phyloP scores from a whole-genome alignment of 371 early-diverging fungal species.

The Rhizopus sp. region DNA sequence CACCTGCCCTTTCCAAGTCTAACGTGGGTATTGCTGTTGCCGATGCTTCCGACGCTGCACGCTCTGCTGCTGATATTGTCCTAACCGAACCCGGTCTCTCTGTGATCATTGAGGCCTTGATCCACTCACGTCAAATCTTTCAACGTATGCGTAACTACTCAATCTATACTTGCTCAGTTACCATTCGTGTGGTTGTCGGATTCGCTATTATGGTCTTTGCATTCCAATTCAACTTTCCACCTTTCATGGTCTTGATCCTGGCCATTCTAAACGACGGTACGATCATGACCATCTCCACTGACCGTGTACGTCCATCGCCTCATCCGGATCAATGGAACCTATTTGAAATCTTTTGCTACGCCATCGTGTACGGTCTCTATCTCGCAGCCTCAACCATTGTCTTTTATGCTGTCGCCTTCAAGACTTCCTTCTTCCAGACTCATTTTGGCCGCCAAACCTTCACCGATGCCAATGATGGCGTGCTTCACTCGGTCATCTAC shows the following conservation, averaged over 20 bases:
- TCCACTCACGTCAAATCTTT: constrained; percentile 60
- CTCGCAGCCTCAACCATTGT: constrained; percentile 44
- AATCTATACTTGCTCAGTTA: constrained; percentile 52
- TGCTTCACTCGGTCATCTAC: constrained; percentile 54
- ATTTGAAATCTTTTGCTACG: constrained; percentile 47
- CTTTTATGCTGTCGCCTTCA: constrained; percentile 38
- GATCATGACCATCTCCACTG: constrained; percentile 52
- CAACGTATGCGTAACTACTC: constrained; percentile 61
- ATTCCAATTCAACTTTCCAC: constrained; percentile 52
- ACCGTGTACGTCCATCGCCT: constrained; percentile 49
- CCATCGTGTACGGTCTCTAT: constrained; percentile 49
- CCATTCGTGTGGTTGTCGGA: constrained; percentile 54
- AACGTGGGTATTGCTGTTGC: constrained; percentile 80
- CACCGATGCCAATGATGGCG: constrained; percentile 37
- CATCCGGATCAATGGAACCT: constrained; percentile 51
- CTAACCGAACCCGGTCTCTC: constrained; percentile 71
- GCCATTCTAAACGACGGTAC: constrained; percentile 54
- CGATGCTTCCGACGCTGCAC: constrained; percentile 68
- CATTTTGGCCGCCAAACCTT: constrained; percentile 41
- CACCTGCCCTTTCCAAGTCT: constrained; percentile 84
- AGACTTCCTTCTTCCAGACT: constrained; percentile 39
- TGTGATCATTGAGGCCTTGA: constrained; percentile 60
- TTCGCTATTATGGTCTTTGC: constrained; percentile 51
- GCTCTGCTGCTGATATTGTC: constrained; percentile 71
- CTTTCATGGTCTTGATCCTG: constrained; percentile 53